Conservation (phyloP, 306 rosid species). For the Rosa persica region DNA sequence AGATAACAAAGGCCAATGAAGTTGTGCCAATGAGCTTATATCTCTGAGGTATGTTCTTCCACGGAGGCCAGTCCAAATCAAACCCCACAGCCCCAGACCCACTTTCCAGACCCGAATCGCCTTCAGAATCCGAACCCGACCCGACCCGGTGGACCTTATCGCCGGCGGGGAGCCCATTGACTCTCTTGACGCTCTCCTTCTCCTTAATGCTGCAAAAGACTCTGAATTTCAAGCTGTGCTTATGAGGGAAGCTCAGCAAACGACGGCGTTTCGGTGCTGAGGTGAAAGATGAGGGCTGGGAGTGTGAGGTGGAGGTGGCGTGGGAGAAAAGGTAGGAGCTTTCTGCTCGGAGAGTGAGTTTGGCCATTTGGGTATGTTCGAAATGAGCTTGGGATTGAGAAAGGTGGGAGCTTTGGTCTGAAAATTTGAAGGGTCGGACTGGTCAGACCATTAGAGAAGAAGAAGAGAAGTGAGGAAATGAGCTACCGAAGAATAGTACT, state of each 20-base stretch:
- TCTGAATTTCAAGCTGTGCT: conserved; percentile 30
- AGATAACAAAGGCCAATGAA: conserved; percentile 86
- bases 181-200: conserved; percentile 33
- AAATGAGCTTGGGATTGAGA: not conserved
- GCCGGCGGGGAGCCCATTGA: conserved; percentile 36
- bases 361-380: conserved; percentile 43
- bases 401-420: not conserved
- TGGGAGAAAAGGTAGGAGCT: conserved; percentile 7
- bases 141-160: conserved; percentile 32
- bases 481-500: not conserved
- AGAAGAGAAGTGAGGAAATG: not conserved
- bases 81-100: conserved; percentile 28
- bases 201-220: conserved; percentile 43
- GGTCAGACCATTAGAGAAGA: not conserved
- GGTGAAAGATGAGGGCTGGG: conserved; percentile 15
- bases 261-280: conserved; percentile 25
- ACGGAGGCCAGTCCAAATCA: conserved; percentile 70
- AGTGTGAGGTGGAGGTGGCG: not conserved
- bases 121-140: conserved; percentile 33
- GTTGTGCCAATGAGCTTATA: conserved; percentile 84
- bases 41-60: conserved; percentile 84
- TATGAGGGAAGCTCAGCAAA: conserved; percentile 35
- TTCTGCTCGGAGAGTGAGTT: conserved; percentile 43
- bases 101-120: conserved; percentile 23
- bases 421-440: not conserved